Evolutionary conservation across 495 filamentous ascomycete genomes (phyloP).

Genomic region (Aspergillus coremiiformis): DNA sequence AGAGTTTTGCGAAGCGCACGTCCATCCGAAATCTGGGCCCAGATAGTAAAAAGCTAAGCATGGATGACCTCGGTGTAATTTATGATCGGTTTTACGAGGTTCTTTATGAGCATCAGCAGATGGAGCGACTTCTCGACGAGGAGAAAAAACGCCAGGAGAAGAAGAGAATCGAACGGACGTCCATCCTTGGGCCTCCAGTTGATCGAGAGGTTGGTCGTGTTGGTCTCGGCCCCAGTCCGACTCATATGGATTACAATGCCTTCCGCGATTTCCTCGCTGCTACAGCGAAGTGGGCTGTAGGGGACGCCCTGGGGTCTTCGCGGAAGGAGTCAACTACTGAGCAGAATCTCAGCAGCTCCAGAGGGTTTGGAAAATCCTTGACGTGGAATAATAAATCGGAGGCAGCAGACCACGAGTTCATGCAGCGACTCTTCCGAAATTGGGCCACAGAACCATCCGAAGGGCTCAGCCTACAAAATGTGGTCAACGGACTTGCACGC

Average conservation of each 20-base stretch:
- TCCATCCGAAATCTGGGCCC: constrained; percentile 93
- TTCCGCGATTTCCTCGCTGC: constrained; percentile 89
- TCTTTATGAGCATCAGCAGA: constrained; percentile 82
- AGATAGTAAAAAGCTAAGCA: constrained; percentile 80
- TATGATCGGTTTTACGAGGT: constrained; percentile 92
- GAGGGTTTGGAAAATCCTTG: constrained; percentile 46
- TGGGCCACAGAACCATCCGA: constrained; percentile 76
- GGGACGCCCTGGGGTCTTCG: constrained; percentile 60
- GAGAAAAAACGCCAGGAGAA: constrained; percentile 53
- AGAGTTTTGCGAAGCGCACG: constrained; percentile 93
- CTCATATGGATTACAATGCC: constrained; percentile 91
- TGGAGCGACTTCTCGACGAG: constrained; percentile 67
- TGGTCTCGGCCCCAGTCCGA: constrained; percentile 77
- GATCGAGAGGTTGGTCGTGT: constrained; percentile 62
- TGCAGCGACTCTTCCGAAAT: constrained; percentile 76
- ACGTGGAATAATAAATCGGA: constrained; percentile 73
- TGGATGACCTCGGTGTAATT: constrained; percentile 76
- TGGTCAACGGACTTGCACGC: constrained; percentile 80
- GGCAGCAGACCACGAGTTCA: constrained; percentile 92
- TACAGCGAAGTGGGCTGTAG: constrained; percentile 84
- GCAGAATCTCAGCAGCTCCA: constrained; percentile 44
- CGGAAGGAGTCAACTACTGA: constrained; percentile 47
- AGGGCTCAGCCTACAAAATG: constrained; percentile 77
- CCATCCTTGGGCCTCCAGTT: constrained; percentile 33
- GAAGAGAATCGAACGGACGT: constrained; percentile 46